Evolutionary conservation across 1,284 basidiomycete genomes (phyloP), one percentile per base, ranked within the genome.

Genomic region (Melanopsichium pennsylvanicum): DNA sequence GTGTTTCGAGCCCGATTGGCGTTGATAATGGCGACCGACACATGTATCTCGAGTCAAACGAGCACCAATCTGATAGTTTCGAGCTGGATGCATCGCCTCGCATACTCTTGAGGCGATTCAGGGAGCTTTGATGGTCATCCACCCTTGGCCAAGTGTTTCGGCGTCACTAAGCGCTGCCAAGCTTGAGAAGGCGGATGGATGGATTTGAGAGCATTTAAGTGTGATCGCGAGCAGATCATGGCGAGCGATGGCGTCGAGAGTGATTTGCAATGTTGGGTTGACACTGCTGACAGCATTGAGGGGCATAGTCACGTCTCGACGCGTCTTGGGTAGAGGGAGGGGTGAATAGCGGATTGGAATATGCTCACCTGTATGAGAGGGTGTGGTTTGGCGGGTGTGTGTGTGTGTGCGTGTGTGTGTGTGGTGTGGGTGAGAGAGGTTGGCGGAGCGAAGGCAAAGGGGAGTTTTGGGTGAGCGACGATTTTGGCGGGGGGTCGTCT

Each of bases 341-440:
- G 40, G 49, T 33, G 19, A n/a, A 48, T 40, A 45, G 48, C 32
- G 38, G 44, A 47, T 54, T 52, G 49, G 36, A 57, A 62, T 61
- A 57, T 61, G 64, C 54, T 68, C 41, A 68, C 58, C 56, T 61
- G 48, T 56, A 33, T 61, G 41, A 37, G 36, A 37, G 38, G n/a
- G 41, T 22, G 42, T 33, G 23, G 36, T n/a, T n/a, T n/a, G n/a
- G n/a, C n/a, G n/a, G n/a, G n/a, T n/a, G n/a, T n/a, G n/a, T n/a
- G n/a, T 15, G 42, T 25, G 46, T 26, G 36, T 18, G 44, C 33
- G 42, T 38, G 54, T n/a, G 47, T 55, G 46, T 54, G 62, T 55
- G 56, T 57, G 47, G 50, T 50, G 44, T 44, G 52, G 42, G 58
- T 41, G 64, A 52, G 54, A 51, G 52, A 39, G 39, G 51, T 54